These are phyloP conservation scores for Punctularia strigosozonata DNA, from an alignment of 768 basidiomycete species.

Conservation along the genomic window DNA sequence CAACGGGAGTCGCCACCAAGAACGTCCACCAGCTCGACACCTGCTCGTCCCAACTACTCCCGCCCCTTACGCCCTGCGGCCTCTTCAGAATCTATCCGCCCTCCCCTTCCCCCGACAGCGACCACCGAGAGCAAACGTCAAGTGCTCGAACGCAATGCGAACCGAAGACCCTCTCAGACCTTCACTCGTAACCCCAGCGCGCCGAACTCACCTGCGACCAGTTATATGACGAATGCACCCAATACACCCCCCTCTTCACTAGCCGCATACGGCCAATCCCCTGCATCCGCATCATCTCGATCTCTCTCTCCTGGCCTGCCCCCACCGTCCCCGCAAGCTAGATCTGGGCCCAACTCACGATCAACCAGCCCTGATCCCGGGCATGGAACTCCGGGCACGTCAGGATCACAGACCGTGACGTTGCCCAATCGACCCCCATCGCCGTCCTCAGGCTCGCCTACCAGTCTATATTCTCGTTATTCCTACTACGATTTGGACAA, in stretches of 20 bases:
- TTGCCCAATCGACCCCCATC: no score
- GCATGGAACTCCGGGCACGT: no score
- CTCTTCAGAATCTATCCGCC: no score
- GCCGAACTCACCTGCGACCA: conserved; percentile 3
- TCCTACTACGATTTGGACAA: conserved; percentile 18
- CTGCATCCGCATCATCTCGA: neutral
- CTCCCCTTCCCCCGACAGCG: conserved; percentile 9
- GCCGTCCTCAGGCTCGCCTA: no score
- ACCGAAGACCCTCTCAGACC: conserved; percentile 22
- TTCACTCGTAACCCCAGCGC: neutral
- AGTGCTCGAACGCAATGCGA: conserved; percentile 50
- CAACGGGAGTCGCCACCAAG: conserved; percentile 1
- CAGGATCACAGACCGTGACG: no score
- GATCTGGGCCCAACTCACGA: neutral
- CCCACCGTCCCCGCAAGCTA: neutral
- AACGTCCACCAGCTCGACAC: conserved; percentile 22
- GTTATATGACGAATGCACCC: no score
- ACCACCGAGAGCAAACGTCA: conserved; percentile 28
- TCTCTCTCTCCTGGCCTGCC: neutral
- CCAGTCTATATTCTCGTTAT: conserved; percentile 18
- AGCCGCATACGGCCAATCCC: conserved; percentile 2
- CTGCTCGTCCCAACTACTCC: conserved; percentile 50
- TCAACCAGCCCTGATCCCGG: no score
- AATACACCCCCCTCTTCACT: conserved; percentile 1
- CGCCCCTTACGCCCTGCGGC: conserved; percentile 41